Evolutionary conservation across 164 flowering plant genomes (phyloP).

Genomic region (Protea cynaroides): DNA sequence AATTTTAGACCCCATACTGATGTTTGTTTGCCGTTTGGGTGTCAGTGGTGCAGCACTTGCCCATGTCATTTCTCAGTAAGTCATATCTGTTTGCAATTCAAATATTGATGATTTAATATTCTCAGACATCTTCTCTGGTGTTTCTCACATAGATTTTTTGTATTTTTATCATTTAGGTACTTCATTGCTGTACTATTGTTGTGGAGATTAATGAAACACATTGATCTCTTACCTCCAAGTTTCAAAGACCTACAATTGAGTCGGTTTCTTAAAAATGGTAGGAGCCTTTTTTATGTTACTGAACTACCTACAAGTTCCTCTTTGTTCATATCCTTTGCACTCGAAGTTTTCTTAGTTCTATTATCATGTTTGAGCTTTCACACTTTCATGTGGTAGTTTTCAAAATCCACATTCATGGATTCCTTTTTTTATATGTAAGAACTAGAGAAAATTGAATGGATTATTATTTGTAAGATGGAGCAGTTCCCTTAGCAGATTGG

Average conservation of each 20-base stretch:
- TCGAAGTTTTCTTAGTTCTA: background rate
- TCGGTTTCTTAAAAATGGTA: conserved; percentile 85
- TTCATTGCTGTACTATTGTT: conserved; percentile 57
- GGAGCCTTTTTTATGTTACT: conserved; percentile 1
- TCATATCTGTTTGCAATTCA: background rate
- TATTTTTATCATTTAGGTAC: conserved; percentile 47
- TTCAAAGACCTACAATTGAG: conserved; percentile 53
- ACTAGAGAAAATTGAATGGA: too few relatives aligned
- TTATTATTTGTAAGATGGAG: too few relatives aligned
- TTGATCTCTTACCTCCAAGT: conserved; percentile 71
- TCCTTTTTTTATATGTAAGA: background rate
- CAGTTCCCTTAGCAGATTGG: too few relatives aligned
- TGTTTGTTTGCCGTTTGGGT: conserved; percentile 53
- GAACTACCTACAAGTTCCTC: background rate
- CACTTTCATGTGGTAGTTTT: background rate
- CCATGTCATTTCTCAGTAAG: conserved; percentile 96
- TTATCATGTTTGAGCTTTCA: background rate
- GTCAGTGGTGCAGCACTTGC: conserved; percentile 97
- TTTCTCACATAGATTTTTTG: background rate
- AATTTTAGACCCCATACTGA: conserved; percentile 77
- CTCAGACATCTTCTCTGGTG: background rate
- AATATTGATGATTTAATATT: background rate
- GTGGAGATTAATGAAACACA: conserved; percentile 45
- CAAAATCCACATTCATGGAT: background rate
- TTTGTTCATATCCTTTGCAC: background rate